Base-by-base conservation (phyloP, 179 eudicot species). In the Spinacia oleracea region DNA sequence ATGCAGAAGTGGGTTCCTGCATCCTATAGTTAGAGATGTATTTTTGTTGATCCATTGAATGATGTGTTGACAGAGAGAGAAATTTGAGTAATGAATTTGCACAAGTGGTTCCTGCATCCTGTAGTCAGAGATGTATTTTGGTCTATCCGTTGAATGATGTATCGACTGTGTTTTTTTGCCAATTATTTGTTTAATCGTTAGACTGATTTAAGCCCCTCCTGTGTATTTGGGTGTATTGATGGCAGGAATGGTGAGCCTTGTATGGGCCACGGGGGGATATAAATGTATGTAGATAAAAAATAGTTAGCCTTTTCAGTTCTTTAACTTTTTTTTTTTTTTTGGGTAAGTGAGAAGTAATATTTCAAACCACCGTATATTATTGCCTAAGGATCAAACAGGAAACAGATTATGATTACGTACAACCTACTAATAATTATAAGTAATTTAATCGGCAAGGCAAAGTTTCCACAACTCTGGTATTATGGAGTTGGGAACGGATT, bases 21-120 rank as follows among this genome's bases (percentile, higher is more conserved):
- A 64, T 64, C 45, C 14, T 32, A 4, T 34, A 65, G 43, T 27
- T 60, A 50, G 42, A 23, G 2, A 62, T n/a, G 27, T 32, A 12
- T 62, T 0, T 40, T 80, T 27, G 48, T 73, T 8, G 5, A 21
- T 63, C 10, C 12, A 25, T 59, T 27, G 21, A 60, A 18, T 71
- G 46, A 10, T 45, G 56, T 58, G 45, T 78, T 45, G 32, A 66
- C 81, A n/a, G n/a, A n/a, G n/a, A n/a, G n/a, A n/a, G n/a, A n/a
- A n/a, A n/a, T n/a, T n/a, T n/a, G n/a, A n/a, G n/a, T n/a, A n/a
- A 15, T 42, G 16, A 2, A 25, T 55, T 18, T 69, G 45, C 16
- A 23, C 18, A 46, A 16, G 6, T 70, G 40, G 11, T 8, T 23
- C 48, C 27, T 32, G 32, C 48, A 64, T 64, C 45, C 14, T 32